A percentile compares a stretch with the other conserved stretches of the same genome.
phyloP scores from a whole-genome alignment of 345 rosid genomes.

The Citrus mangshanensis region DNA sequence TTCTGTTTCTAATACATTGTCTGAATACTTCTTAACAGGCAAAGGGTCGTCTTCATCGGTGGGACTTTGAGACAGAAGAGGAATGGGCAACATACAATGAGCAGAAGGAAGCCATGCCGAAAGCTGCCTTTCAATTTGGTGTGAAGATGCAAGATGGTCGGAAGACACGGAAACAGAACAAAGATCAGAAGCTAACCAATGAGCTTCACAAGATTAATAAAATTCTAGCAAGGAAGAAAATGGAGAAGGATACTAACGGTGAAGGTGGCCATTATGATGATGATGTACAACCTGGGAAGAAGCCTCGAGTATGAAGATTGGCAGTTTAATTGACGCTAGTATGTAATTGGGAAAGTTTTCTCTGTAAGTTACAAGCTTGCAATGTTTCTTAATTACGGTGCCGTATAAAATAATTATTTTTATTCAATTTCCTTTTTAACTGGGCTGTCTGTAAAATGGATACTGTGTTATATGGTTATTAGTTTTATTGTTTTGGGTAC shows the following conservation, averaged over 20 bases:
- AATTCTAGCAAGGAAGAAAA: constrained; percentile 84
- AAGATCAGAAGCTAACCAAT: constrained; percentile 90
- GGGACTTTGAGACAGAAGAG: constrained; percentile 99
- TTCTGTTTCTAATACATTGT: not conserved
- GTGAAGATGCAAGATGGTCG: constrained; percentile 99
- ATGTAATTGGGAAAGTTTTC: not conserved
- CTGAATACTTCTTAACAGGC: constrained; percentile 49
- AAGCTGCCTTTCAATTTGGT: constrained; percentile 98
- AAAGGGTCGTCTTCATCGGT: constrained; percentile 89
- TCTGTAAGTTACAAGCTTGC: not conserved
- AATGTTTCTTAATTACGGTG: not conserved
- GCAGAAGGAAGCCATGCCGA: constrained; percentile 99
- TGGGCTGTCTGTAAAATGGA: not conserved
- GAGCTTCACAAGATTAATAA: constrained; percentile 91
- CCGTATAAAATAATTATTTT: not conserved
- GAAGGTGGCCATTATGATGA: constrained; percentile 57
- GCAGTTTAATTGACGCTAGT: not conserved
- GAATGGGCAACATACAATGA: constrained; percentile 97
- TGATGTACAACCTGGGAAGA: constrained; percentile 45
- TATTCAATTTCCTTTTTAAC: not conserved
- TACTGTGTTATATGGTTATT: no score
- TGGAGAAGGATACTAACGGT: constrained; percentile 54
- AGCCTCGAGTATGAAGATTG: constrained; percentile 42
- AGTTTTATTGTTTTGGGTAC: not conserved
- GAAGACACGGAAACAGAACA: constrained; percentile 91